Conservation (phyloP, 805 yeast genomes). For the Dipodascus geniculatus region DNA sequence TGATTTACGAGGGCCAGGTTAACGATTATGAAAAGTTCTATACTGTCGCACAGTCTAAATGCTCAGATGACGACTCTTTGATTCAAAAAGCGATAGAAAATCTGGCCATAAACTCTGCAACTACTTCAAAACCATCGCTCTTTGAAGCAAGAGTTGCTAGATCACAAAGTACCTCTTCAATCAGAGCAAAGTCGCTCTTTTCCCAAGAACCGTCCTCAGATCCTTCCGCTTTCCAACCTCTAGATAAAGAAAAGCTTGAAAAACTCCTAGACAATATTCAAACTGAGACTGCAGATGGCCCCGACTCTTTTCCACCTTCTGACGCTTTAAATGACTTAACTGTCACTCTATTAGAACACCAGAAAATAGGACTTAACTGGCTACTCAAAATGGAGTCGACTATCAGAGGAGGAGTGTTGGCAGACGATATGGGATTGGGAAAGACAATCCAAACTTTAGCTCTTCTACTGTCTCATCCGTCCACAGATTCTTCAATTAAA, state of each 20-base stretch:
- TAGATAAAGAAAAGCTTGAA: slow-evolving; percentile 19
- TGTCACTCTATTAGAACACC: slow-evolving; percentile 57
- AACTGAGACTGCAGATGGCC: slow-evolving; percentile 51
- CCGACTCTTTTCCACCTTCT: background rate
- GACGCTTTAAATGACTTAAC: slow-evolving; percentile 32
- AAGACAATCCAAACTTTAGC: slow-evolving; percentile 63
- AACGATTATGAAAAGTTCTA: background rate
- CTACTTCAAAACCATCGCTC: background rate
- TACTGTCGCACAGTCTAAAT: background rate
- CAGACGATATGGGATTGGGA: slow-evolving; percentile 79
- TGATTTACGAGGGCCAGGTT: background rate
- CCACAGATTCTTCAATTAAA: slow-evolving; percentile 22
- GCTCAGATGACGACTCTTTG: background rate
- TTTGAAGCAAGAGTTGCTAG: background rate
- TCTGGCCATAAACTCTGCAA: background rate
- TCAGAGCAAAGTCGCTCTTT: background rate
- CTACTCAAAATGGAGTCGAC: slow-evolving; percentile 48
- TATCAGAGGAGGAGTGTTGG: slow-evolving; percentile 50
- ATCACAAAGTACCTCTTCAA: background rate
- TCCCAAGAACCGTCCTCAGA: background rate
- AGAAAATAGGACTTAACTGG: slow-evolving; percentile 79
- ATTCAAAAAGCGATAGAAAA: background rate
- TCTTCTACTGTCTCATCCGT: slow-evolving; percentile 33
- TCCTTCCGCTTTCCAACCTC: background rate
- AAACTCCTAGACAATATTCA: slow-evolving; percentile 39